phyloP scores from a whole-genome alignment of 345 rosid genomes.

The Fremontodendron californicum region DNA sequence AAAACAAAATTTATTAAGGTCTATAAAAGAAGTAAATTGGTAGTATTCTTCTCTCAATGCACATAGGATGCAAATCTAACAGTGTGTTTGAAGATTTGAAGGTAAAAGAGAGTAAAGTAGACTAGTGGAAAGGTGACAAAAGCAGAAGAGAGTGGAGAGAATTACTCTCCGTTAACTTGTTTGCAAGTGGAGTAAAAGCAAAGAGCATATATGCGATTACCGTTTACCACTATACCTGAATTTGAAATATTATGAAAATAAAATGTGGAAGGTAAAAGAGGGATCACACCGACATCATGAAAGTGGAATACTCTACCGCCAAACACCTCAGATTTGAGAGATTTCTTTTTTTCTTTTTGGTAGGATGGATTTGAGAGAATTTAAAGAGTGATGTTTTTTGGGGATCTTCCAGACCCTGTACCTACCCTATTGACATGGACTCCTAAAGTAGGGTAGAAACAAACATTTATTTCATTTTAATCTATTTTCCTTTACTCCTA shows the following conservation, averaged over 20 bases:
- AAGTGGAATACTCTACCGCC: background rate
- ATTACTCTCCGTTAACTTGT: background rate
- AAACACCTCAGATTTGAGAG: background rate
- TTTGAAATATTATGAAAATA: background rate
- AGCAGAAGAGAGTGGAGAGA: background rate
- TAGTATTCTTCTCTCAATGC: background rate
- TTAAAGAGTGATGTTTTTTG: background rate
- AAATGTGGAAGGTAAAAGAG: background rate
- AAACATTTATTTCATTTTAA: background rate
- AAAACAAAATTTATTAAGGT: background rate
- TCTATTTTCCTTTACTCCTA: background rate
- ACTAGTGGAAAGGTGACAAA: background rate
- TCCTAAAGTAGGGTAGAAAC: background rate
- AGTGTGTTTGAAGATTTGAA: background rate
- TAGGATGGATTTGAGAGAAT: background rate
- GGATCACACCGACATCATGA: background rate
- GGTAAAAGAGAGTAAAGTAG: background rate
- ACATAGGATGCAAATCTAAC: background rate
- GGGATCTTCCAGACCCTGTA: background rate
- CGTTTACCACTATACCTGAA: background rate
- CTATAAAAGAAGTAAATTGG: background rate
- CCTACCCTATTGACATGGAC: background rate
- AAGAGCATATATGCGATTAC: background rate
- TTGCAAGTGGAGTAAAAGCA: background rate
- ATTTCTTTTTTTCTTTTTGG: no score